These are phyloP conservation scores for Catenaria anguillulae DNA, from an alignment of 371 early-diverging fungal genomes.

Conservation along the genomic window DNA sequence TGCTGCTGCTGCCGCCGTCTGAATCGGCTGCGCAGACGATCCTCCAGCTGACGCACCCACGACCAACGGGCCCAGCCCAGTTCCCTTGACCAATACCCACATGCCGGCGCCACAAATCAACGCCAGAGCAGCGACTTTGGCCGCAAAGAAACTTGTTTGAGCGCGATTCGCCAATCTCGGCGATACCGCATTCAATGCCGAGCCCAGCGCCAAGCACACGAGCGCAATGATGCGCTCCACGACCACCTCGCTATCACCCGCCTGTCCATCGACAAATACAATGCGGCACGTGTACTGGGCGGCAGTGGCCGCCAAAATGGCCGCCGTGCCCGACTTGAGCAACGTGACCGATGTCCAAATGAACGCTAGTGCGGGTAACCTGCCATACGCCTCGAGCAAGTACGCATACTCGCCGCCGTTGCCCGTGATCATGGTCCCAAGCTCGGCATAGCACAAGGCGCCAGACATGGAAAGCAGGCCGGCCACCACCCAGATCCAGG, in stretches of 20 bases:
- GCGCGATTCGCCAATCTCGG: conserved; percentile 14
- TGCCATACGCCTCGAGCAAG: conserved; percentile 20
- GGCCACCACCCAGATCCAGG: conserved; percentile 29
- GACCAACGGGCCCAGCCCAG: background rate
- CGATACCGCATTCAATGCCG: conserved; percentile 22
- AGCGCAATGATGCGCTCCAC: conserved; percentile 18
- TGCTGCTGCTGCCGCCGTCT: too few species aligned
- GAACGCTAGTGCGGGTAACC: conserved; percentile 26
- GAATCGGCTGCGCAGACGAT: too few species aligned
- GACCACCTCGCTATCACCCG: conserved; percentile 16
- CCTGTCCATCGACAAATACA: too few species aligned
- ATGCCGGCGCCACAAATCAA: conserved; percentile 16
- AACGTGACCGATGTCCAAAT: conserved; percentile 22
- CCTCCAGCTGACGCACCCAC: conserved; percentile 19
- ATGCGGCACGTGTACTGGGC: conserved; percentile 36
- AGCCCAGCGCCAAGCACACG: conserved; percentile 21
- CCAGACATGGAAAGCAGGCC: conserved; percentile 38
- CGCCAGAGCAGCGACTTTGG: conserved; percentile 21
- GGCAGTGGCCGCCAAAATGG: conserved; percentile 37
- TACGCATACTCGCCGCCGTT: conserved; percentile 34
- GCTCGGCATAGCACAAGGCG: conserved; percentile 43
- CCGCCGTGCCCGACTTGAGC: conserved; percentile 24
- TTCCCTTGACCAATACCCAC: background rate
- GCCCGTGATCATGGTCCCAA: conserved; percentile 42
- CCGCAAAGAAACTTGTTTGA: conserved; percentile 17